phyloP scores from a whole-genome alignment of 768 basidiomycete species.

The Suillus subaureus region DNA sequence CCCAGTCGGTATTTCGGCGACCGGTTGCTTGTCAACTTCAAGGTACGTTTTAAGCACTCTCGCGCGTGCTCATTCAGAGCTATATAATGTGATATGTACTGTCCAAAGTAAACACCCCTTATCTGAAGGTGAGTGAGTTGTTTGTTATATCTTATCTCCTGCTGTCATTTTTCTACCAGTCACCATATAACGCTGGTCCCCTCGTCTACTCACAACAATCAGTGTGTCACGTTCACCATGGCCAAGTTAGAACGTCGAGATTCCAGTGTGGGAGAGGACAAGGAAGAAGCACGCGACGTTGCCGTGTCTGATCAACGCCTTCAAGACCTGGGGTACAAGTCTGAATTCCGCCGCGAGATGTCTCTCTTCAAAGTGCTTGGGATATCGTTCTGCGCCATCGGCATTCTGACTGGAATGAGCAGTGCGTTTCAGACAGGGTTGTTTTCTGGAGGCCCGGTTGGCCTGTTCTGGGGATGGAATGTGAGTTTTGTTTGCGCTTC shows the following conservation, averaged over 20 bases:
- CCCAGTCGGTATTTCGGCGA: background rate
- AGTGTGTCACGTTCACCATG: background rate
- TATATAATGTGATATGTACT: background rate
- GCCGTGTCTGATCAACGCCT: slow-evolving; percentile 42
- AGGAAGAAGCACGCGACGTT: background rate
- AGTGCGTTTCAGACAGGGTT: slow-evolving; percentile 61
- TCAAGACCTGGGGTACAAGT: slow-evolving; percentile 54
- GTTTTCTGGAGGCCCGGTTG: slow-evolving; percentile 58
- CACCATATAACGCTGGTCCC: background rate
- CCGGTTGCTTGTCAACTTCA: background rate
- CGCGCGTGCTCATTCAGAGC: background rate
- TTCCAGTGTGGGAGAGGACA: background rate
- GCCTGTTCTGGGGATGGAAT: slow-evolving; percentile 67
- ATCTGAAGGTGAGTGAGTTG: background rate
- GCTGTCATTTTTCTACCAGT: background rate
- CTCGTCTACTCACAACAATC: background rate
- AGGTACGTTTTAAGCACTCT: background rate
- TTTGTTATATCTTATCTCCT: background rate
- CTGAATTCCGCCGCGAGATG: slow-evolving; percentile 60
- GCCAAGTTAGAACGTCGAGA: background rate
- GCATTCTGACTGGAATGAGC: slow-evolving; percentile 63
- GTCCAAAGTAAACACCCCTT: background rate
- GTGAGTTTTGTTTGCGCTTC: slow-evolving; percentile 31
- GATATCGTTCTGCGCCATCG: slow-evolving; percentile 62
- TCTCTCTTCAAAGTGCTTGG: slow-evolving; percentile 59